These are phyloP conservation scores for Tetrapisispora pingtungensis DNA, from an alignment of 805 yeast genomes.

Conservation along the genomic window DNA sequence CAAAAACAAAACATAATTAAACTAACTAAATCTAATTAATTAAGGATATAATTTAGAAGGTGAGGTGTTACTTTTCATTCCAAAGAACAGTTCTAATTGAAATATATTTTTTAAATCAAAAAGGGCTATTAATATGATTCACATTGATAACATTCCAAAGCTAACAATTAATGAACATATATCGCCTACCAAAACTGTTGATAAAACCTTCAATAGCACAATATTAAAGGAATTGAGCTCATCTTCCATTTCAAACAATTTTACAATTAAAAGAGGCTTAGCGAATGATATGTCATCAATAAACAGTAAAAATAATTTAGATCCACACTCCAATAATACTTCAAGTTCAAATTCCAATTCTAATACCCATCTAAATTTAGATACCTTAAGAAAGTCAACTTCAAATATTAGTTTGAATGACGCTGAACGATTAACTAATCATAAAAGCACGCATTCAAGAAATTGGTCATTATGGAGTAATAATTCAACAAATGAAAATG, in stretches of 20 bases:
- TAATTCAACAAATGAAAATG: background rate
- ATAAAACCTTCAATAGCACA: background rate
- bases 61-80: too few species aligned
- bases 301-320: background rate
- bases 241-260: background rate
- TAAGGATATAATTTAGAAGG: too few species aligned
- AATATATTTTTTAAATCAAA: background rate
- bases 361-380: background rate
- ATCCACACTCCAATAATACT: background rate
- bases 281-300: background rate
- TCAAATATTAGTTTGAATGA: background rate
- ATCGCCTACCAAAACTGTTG: background rate
- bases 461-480: slow-evolving; percentile 3
- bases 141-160: background rate
- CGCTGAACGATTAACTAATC: background rate
- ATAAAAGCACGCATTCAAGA: background rate
- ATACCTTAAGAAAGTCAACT: background rate
- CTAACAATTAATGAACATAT: background rate
- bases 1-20: too few species aligned
- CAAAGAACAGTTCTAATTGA: too few species aligned
- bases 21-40: too few species aligned
- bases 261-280: background rate
- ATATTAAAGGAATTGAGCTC: slow-evolving; percentile 1
- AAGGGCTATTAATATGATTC: background rate
- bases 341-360: background rate